Conservation (phyloP, 176 grass and related monocot species). For the Cenchrus americanus region DNA sequence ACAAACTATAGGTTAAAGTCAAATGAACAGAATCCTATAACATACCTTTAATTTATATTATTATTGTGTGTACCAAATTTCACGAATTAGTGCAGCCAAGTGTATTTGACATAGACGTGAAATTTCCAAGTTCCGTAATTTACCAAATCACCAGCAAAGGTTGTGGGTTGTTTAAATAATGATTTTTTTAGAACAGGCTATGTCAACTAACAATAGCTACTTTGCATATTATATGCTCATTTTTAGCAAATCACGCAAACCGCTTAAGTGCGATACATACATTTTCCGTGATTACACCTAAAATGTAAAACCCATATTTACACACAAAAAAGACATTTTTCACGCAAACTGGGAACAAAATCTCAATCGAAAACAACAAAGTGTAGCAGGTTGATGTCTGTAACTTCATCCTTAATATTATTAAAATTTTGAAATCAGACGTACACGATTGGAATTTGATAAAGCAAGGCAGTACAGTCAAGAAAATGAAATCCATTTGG, state of each 20-base stretch:
- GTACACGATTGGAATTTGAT: constrained; percentile 5
- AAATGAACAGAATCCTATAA: neutral
- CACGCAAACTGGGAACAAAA: neutral
- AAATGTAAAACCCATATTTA: neutral
- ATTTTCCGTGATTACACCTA: neutral
- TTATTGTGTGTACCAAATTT: neutral
- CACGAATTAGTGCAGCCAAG: neutral
- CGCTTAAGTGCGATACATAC: neutral
- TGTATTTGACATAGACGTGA: constrained; percentile 7
- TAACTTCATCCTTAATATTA: constrained; percentile 2
- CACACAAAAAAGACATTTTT: too few relatives aligned
- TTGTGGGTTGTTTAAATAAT: neutral
- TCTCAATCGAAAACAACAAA: neutral
- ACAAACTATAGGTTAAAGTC: too few relatives aligned
- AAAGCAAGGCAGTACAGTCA: neutral
- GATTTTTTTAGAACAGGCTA: neutral
- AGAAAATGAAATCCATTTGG: constrained; percentile 1
- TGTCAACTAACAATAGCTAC: neutral
- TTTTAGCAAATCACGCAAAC: neutral
- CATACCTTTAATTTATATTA: neutral
- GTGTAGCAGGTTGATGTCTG: neutral
- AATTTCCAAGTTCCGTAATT: neutral
- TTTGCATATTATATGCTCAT: neutral
- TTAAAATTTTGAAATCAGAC: neutral
- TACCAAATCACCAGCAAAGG: constrained; percentile 6